A percentile compares a stretch with the other conserved stretches of the same genome.
phyloP scores from a whole-genome alignment of 805 yeast species.

The Candida railenensis region DNA sequence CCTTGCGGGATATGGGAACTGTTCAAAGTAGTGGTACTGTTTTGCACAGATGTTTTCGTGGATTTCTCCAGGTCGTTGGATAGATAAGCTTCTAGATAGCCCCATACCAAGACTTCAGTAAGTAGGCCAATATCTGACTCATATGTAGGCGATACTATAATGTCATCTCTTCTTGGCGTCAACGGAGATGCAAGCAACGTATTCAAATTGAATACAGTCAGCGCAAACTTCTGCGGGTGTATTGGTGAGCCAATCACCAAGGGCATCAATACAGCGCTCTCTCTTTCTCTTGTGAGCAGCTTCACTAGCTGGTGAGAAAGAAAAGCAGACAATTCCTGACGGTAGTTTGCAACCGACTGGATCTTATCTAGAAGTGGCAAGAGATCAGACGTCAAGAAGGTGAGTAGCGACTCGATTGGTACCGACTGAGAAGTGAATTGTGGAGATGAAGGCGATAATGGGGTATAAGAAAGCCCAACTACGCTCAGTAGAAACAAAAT shows the following conservation, averaged over 20 bases:
- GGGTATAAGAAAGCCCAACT: constrained; percentile 8
- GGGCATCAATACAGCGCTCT: constrained; percentile 21
- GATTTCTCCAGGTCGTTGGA: background rate
- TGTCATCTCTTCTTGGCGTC: background rate
- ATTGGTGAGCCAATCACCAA: constrained; percentile 18
- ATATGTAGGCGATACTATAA: background rate
- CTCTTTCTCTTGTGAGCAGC: constrained; percentile 21
- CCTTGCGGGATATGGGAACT: background rate
- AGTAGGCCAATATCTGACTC: background rate
- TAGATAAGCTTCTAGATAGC: background rate
- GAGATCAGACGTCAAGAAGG: background rate
- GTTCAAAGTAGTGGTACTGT: background rate
- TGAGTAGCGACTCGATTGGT: background rate
- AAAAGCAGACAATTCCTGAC: background rate
- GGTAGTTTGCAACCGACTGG: background rate
- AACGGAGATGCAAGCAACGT: background rate
- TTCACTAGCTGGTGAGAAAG: background rate
- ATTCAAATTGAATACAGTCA: background rate
- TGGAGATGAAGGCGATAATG: background rate
- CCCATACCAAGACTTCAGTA: background rate
- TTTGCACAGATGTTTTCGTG: no score
- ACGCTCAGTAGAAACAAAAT: constrained; percentile 19
- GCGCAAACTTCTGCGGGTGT: constrained; percentile 7
- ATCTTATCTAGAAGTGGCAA: constrained; percentile 2
- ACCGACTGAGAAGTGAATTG: background rate